Evolutionary conservation across 139 green algal species (phyloP), one percentile per base, ranked within the genome.

Genomic region (Zygnema cylindricum): DNA sequence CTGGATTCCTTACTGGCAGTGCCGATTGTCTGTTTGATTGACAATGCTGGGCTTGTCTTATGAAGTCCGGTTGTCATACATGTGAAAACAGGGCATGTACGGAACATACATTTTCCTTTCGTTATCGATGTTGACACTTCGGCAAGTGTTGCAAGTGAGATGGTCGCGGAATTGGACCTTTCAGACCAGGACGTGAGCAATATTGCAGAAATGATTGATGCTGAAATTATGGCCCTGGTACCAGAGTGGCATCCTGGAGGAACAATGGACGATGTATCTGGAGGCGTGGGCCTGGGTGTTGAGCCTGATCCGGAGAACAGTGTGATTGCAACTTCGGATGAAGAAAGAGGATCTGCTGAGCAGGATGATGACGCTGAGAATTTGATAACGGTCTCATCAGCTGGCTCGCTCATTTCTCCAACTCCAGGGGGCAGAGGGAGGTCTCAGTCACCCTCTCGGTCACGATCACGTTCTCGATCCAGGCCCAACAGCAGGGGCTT

Each of bases 61-160:
- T n/a, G n/a, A n/a, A n/a, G 57, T 25, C 30, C 30, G 57, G 57
- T 73, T 25, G 30, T 81, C 22, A 57, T 7, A n/a, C n/a, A n/a
- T n/a, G n/a, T n/a, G n/a, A n/a, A n/a, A 43, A 69, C 87, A 91
- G 87, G 87, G 16, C 69, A 88, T 35, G 88, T 92, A 79, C 95
- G 96, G 86, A 98, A 95, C 0, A 95, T 99, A 1, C 96, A 98
- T 88, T 99, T 99, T 93, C 95, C 94, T 1, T 99, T 98, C 93
- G 95, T 98, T 75, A 86, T 96, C 85, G 82, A 69, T 0, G 92
- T 92, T 39, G 97, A 99, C 92, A 98, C 95, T 0, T 94, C 95
- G 0, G 92, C 95, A 25, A 94, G 89, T 81, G 96, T 99, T 49
- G 96, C 97, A 0, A 89, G 76, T 36, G 97, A 99, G 91, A 99